A percentile compares a stretch with the other conserved stretches of the same genome.
Evolutionary conservation across 2,329 filamentous ascomycete species (phyloP).

Genomic region (Hymenoscyphus occultus): DNA sequence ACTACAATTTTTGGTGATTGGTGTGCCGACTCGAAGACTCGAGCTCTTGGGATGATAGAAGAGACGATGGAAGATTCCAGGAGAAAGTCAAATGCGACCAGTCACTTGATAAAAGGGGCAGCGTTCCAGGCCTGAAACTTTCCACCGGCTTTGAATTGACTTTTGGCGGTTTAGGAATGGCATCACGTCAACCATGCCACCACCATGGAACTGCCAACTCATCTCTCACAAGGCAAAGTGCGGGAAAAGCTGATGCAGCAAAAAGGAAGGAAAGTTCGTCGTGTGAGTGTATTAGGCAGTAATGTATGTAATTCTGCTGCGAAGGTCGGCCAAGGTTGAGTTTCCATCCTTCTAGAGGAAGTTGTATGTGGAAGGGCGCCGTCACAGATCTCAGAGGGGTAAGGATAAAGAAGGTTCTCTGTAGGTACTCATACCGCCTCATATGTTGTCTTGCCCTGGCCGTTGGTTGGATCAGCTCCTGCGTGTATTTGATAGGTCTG

Average conservation of each 20-base stretch:
- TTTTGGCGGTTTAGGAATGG: not conserved
- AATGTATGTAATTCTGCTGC: not conserved
- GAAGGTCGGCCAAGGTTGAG: not conserved
- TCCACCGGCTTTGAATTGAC: not conserved
- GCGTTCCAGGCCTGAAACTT: not conserved
- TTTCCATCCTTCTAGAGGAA: not conserved
- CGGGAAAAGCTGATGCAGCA: not conserved
- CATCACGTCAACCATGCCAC: conserved; percentile 4
- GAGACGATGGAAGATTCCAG: not conserved
- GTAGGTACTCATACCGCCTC: not conserved
- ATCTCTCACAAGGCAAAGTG: not conserved
- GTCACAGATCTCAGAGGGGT: not conserved
- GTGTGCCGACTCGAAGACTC: conserved; percentile 7
- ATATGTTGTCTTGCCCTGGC: not conserved
- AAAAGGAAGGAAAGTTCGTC: conserved; percentile 7
- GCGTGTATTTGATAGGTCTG: conserved; percentile 15
- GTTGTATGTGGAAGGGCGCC: not conserved
- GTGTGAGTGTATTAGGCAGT: conserved; percentile 8
- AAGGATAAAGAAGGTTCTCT: not conserved
- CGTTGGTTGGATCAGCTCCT: not conserved
- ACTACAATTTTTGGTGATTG: conserved; percentile 20
- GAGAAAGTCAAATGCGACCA: not conserved
- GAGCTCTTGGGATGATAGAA: conserved; percentile 1
- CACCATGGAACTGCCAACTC: conserved; percentile 4
- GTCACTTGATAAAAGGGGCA: not conserved